Evolutionary conservation across 2,329 filamentous ascomycete species (phyloP).

Genomic region (Pyrenophora seminiperda): DNA sequence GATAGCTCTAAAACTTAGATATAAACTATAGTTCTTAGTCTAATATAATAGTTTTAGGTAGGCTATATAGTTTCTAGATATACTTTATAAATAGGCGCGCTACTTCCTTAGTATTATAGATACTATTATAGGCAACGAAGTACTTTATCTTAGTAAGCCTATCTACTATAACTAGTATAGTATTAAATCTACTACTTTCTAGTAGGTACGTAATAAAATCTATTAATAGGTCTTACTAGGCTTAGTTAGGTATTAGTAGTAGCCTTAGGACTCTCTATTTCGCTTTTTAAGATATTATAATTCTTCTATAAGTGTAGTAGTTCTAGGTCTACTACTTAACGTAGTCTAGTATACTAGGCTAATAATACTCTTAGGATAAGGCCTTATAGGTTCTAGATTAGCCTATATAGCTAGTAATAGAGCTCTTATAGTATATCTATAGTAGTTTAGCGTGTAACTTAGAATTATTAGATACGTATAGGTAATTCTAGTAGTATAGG

Average conservation of each 20-base stretch:
- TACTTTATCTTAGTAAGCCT: not conserved
- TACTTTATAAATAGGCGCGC: not conserved
- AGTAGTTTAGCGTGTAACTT: not conserved
- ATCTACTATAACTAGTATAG: not conserved
- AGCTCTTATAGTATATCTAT: not conserved
- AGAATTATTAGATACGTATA: not conserved
- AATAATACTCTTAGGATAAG: not conserved
- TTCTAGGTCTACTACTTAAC: not conserved
- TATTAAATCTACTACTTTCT: not conserved
- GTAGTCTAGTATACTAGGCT: not conserved
- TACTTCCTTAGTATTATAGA: not conserved
- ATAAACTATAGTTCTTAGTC: not conserved
- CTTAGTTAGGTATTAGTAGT: not conserved
- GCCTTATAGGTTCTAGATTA: not conserved
- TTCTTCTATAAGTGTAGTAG: not conserved
- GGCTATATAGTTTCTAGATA: not conserved
- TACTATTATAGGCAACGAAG: not conserved
- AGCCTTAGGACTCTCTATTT: slow-evolving; percentile 1
- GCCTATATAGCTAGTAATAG: not conserved
- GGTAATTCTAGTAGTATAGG: not conserved
- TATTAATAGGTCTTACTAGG: not conserved
- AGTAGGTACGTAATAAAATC: not conserved
- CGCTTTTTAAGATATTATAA: not conserved
- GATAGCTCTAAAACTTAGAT: not conserved
- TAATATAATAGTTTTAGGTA: not conserved